Conservation (phyloP, 495 filamentous ascomycete genomes). For the Aspergillus avenaceus region DNA sequence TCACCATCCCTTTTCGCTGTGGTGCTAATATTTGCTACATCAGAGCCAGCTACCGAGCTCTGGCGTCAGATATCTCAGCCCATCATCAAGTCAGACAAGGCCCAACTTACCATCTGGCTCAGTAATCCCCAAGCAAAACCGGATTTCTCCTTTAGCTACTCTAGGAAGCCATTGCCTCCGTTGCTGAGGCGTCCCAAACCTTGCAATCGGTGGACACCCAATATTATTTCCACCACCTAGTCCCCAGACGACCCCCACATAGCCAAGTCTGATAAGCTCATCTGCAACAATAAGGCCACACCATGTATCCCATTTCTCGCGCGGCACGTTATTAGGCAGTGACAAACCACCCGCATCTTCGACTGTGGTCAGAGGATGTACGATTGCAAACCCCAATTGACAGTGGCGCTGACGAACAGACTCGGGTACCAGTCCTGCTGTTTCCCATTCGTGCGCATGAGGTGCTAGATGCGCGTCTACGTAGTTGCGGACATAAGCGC, state of each 20-base stretch:
- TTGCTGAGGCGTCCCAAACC: constrained; percentile 47
- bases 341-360: constrained; percentile 30
- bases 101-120: constrained; percentile 44
- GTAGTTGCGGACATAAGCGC: constrained; percentile 42
- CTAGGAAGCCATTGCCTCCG: constrained; percentile 45
- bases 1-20: constrained; percentile 43
- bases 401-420: constrained; percentile 31
- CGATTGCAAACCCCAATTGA: constrained; percentile 35
- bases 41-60: constrained; percentile 37
- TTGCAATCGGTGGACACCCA: constrained; percentile 50
- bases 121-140: constrained; percentile 54
- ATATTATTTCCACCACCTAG: constrained; percentile 51
- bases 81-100: neutral
- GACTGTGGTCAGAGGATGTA: constrained; percentile 30
- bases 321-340: constrained; percentile 36
- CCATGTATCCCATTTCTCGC: constrained; percentile 48
- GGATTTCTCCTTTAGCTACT: constrained; percentile 42
- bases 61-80: neutral
- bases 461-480: constrained; percentile 42
- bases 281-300: constrained; percentile 44
- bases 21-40: constrained; percentile 51
- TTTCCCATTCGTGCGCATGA: constrained; percentile 46
- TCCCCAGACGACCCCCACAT: constrained; percentile 43
- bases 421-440: constrained; percentile 39
- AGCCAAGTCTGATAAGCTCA: constrained; percentile 42